These are phyloP conservation scores for Dacryopinax primogenitus DNA, from an alignment of 768 basidiomycete species.

Conservation along the genomic window DNA sequence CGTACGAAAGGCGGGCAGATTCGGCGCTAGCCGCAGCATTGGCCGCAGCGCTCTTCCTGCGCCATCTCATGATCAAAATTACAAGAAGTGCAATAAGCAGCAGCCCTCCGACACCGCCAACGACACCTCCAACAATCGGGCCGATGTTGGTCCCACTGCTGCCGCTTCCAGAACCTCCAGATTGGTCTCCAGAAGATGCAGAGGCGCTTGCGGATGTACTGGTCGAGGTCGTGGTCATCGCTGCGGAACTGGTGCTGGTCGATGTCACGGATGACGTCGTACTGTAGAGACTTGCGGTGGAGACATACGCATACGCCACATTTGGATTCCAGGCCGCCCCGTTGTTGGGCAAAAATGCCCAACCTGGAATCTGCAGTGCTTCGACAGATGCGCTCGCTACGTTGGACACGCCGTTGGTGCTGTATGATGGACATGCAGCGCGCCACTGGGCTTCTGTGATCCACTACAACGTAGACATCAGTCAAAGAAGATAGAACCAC, in stretches of 20 bases:
- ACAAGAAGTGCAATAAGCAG: conserved; percentile 10
- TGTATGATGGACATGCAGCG: neutral
- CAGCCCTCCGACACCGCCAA: conserved; percentile 15
- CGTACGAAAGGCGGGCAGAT: too few relatives aligned
- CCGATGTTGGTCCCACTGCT: neutral
- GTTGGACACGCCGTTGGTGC: neutral
- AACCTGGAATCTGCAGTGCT: neutral
- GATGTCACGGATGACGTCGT: neutral
- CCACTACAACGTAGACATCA: neutral
- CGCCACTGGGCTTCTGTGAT: neutral
- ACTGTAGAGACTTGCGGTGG: neutral
- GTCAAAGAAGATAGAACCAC: neutral
- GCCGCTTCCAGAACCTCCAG: neutral
- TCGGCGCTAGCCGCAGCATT: neutral
- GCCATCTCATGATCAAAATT: conserved; percentile 11
- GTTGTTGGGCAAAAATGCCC: neutral
- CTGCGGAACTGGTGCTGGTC: neutral
- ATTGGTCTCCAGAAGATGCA: neutral
- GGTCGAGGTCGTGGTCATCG: neutral
- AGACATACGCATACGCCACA: neutral
- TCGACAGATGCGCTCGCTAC: neutral
- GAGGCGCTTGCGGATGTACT: neutral
- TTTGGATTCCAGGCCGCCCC: neutral
- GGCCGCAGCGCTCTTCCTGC: conserved; percentile 5
- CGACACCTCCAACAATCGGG: conserved; percentile 17